A percentile compares a stretch with the other conserved stretches of the same genome.
These are phyloP conservation scores for Canna indica DNA, from an alignment of 176 grass and related monocot genomes.

Conservation along the genomic window DNA sequence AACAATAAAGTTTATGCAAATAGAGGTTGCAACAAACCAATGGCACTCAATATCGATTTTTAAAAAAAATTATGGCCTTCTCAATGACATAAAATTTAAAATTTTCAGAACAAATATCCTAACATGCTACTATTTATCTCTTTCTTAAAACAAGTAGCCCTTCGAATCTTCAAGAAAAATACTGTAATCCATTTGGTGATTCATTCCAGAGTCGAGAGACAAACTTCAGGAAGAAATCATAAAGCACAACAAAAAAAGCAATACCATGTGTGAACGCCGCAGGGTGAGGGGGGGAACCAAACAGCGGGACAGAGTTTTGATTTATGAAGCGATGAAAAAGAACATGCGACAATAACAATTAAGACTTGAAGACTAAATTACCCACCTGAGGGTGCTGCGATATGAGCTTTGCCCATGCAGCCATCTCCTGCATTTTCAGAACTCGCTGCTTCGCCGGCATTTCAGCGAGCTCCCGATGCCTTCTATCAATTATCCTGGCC, in stretches of 20 bases:
- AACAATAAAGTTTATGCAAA: no score
- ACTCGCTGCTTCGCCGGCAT: slow-evolving; percentile 15
- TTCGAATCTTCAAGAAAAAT: no score
- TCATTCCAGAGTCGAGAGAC: no score
- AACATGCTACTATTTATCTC: no score
- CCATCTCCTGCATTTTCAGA: slow-evolving; percentile 27
- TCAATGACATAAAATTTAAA: no score
- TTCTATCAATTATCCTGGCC: slow-evolving; percentile 31
- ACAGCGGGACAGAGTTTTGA: not conserved
- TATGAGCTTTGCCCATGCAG: slow-evolving; percentile 79
- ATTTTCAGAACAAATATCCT: no score
- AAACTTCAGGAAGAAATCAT: not conserved
- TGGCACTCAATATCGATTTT: no score
- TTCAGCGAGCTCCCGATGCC: slow-evolving; percentile 14
- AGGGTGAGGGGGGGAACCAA: not conserved
- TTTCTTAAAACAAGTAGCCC: no score
- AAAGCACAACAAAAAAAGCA: not conserved
- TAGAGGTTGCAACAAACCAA: no score
- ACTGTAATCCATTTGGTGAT: no score
- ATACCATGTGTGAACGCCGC: not conserved
- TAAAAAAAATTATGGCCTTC: no score
- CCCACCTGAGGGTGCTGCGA: slow-evolving; percentile 77
- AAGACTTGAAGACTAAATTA: not conserved
- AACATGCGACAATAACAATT: slow-evolving; percentile 9
- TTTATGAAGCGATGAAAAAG: not conserved